Conservation (phyloP, 108 stramenopile species). For the Parmales sp. region DNA sequence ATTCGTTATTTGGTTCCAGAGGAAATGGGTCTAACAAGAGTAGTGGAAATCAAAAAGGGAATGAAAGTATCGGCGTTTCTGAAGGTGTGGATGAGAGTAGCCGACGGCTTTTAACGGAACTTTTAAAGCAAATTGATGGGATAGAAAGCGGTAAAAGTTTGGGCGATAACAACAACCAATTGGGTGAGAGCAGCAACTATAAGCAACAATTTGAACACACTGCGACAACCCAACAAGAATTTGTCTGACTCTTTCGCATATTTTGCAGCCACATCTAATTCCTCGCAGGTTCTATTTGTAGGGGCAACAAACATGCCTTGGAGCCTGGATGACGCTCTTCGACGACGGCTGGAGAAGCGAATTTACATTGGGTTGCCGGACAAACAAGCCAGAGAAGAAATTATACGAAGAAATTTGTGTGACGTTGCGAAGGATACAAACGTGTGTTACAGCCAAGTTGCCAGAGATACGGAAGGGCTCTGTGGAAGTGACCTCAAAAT, state of each 20-base stretch:
- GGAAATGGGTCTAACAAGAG: no score
- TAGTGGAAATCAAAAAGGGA: no score
- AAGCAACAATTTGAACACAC: slow-evolving; percentile 55
- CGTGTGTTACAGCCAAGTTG: slow-evolving; percentile 42
- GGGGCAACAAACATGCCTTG: slow-evolving; percentile 88
- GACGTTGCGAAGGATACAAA: slow-evolving; percentile 48
- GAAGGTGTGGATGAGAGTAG: no score
- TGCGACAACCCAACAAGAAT: slow-evolving; percentile 40
- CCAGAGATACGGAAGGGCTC: neutral
- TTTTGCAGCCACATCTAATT: slow-evolving; percentile 37
- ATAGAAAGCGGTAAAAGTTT: no score
- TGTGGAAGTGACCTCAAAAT: neutral
- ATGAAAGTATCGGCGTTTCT: no score
- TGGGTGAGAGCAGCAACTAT: slow-evolving; percentile 46
- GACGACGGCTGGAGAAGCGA: slow-evolving; percentile 77
- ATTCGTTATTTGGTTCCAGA: slow-evolving; percentile 62
- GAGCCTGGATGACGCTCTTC: slow-evolving; percentile 80
- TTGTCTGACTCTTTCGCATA: slow-evolving; percentile 28
- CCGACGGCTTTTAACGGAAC: no score
- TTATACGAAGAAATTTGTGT: slow-evolving; percentile 41
- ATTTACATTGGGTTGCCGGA: slow-evolving; percentile 86
- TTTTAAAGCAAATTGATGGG: no score
- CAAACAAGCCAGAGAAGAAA: slow-evolving; percentile 31
- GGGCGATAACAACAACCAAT: no score
- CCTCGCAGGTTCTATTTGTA: slow-evolving; percentile 64